These are phyloP conservation scores for Takakia lepidozioides DNA, from an alignment of 225 moss, liverwort and hornwort genomes.

Conservation along the genomic window DNA sequence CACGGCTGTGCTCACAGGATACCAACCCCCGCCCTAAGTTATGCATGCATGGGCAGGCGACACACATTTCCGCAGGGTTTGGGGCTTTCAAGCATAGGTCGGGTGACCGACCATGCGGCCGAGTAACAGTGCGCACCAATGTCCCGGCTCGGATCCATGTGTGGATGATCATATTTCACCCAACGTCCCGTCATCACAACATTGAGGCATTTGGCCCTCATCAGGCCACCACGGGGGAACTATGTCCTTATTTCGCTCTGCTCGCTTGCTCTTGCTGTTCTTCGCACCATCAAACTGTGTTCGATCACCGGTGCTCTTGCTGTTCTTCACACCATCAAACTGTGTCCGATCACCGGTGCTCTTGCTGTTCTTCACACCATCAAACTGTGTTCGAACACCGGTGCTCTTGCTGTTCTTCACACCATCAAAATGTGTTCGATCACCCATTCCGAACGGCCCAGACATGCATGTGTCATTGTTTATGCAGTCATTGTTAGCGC, in stretches of 20 bases:
- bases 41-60: too few relatives aligned
- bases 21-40: too few relatives aligned
- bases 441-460: not conserved
- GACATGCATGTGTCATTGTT: not conserved
- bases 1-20: too few relatives aligned
- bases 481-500: too few relatives aligned
- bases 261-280: not conserved
- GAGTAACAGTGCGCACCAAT: not conserved
- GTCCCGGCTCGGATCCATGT: constrained; percentile 1
- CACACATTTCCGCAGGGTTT: too few relatives aligned
- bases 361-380: not conserved
- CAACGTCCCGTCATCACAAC: not conserved
- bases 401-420: constrained; percentile 1
- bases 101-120: not conserved
- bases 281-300: too few relatives aligned
- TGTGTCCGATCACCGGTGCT: too few relatives aligned
- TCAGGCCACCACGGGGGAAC: constrained; percentile 1
- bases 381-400: constrained; percentile 1
- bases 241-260: not conserved
- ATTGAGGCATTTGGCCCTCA: not conserved
- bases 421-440: constrained; percentile 1
- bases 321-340: too few relatives aligned
- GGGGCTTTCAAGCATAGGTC: not conserved
- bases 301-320: too few relatives aligned
- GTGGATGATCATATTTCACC: not conserved